Conservation (phyloP, 345 rosid genomes). For the Eucalyptus tenuipes region DNA sequence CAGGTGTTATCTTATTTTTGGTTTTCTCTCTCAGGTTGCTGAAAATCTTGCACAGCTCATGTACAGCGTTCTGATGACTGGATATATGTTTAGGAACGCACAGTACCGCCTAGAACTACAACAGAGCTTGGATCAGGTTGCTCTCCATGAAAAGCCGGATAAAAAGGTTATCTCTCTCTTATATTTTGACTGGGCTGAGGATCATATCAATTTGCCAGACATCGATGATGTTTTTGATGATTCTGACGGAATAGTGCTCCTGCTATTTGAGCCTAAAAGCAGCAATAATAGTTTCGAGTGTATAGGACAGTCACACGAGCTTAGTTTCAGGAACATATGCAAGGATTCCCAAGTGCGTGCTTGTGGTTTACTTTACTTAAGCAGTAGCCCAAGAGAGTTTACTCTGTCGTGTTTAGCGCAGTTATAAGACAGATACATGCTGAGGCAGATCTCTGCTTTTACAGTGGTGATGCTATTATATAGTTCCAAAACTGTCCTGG, state of each 20-base stretch:
- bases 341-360: background rate
- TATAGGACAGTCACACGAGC: background rate
- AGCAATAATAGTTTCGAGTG: background rate
- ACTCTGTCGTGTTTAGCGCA: background rate
- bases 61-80: slow-evolving; percentile 96
- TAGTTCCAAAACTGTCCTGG: background rate
- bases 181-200: background rate
- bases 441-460: background rate
- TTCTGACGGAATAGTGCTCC: background rate
- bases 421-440: background rate
- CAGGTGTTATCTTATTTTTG: background rate
- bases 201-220: background rate
- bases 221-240: background rate
- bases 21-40: slow-evolving; percentile 56
- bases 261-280: background rate
- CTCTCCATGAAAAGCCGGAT: slow-evolving; percentile 70
- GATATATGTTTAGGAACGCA: slow-evolving; percentile 92
- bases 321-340: background rate
- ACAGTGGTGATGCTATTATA: background rate
- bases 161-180: slow-evolving; percentile 26
- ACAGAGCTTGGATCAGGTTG: slow-evolving; percentile 82
- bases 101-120: slow-evolving; percentile 88
- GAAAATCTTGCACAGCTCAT: slow-evolving; percentile 97
- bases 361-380: background rate
- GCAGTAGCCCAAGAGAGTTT: background rate